These are phyloP conservation scores for Lichtheimia hyalospora DNA, from an alignment of 371 early-diverging fungal genomes.

Conservation along the genomic window DNA sequence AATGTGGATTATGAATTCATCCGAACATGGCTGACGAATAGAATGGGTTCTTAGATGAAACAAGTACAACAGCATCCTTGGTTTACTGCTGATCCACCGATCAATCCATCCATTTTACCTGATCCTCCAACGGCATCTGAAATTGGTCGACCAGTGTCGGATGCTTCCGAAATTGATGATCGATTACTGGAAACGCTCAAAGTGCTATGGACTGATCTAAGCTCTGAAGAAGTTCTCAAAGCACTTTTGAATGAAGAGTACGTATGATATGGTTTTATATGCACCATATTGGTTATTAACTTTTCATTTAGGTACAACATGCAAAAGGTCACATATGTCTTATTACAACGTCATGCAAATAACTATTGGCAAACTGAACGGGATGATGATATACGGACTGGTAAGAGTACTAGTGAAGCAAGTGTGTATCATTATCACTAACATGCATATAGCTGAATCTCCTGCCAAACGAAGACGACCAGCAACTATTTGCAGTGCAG, in stretches of 20 bases:
- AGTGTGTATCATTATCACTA: no score
- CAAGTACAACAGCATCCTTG: conserved; percentile 44
- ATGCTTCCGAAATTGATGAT: conserved; percentile 40
- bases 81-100: conserved; percentile 35
- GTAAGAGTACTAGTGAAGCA: conserved; percentile 6
- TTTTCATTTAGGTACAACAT: conserved; percentile 38
- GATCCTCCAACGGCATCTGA: conserved; percentile 42
- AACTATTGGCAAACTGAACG: conserved; percentile 46
- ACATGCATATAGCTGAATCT: not conserved
- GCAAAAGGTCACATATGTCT: conserved; percentile 53
- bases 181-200: conserved; percentile 45
- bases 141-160: conserved; percentile 36
- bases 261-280: conserved; percentile 1
- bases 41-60: conserved; percentile 27
- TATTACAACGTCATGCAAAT: conserved; percentile 45
- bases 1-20: not conserved
- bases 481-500: conserved; percentile 42
- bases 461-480: conserved; percentile 36
- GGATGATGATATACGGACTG: conserved; percentile 37
- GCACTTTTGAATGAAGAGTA: conserved; percentile 45
- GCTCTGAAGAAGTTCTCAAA: conserved; percentile 29
- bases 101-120: conserved; percentile 32
- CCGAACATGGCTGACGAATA: no score
- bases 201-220: conserved; percentile 44
- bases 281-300: not conserved